Base-by-base conservation (phyloP, 148 eudicot genomes). In the Rhododendron kiyosumense region DNA sequence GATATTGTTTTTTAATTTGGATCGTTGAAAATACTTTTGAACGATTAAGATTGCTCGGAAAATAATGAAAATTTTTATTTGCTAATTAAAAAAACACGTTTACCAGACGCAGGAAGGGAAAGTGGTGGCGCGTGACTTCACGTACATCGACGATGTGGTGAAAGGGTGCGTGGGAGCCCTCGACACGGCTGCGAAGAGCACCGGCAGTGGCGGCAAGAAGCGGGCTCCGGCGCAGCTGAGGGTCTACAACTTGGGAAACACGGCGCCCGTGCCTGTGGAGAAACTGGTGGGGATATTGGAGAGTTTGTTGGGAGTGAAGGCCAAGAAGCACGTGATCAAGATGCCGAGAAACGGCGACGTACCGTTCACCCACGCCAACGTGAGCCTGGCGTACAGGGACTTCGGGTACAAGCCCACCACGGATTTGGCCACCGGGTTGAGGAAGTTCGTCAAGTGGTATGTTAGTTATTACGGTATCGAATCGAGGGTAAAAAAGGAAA, bases 301-400 rank as follows among this genome's bases (percentile, higher is more conserved):
- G 86, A 88, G 90, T 12, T 79, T 93, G 73, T 81, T 95, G 78
- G 87, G 82, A 11, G 92, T 92, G 18, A 96, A 94, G 90, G 97
- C 97, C 0, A 95, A 95, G 89, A 93, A 93, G 89, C 91, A 91
- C 80, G 93, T 95, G 82, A 92, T 96, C 75, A 92, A 88, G 79
- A 96, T 96, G 99, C 99, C 99, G 0, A 83, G 97, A 83, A 96
- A 96, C 88, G 99, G 99, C 17, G 99, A 96, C 90, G 99, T 96
- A 48, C 98, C 98, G 0, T 96, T 77, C 88, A 96, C 99, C 12
- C 99, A 96, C 88, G 99, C 99, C 14, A 95, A 96, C 84, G 98
- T 96, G 73, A 96, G 94, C 87, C 90, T 89, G 85, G 99, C 99
- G 22, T 84, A 85, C 8, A 87, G 63, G 15, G 99, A 96, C 74